A percentile compares a stretch with the other conserved stretches of the same genome.
Evolutionary conservation across 2,329 filamentous ascomycete genomes (phyloP).

Genomic region (Neopestalotiopsis sp.): DNA sequence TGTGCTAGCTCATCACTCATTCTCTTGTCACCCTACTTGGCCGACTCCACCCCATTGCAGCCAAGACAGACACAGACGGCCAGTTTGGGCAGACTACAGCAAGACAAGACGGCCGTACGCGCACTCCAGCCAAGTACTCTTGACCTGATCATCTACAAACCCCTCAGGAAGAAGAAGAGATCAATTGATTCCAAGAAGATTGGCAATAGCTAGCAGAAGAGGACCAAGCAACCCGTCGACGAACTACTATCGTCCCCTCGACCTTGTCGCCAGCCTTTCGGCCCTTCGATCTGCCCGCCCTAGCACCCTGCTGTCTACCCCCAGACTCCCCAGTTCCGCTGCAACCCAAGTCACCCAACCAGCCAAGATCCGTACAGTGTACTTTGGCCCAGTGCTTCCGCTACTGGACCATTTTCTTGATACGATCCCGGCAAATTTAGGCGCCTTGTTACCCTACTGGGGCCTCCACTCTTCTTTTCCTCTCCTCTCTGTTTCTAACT

Average conservation of each 20-base stretch:
- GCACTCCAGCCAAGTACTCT: background rate
- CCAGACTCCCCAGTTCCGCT: background rate
- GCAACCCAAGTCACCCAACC: background rate
- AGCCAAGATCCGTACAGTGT: background rate
- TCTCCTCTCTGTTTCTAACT: constrained; percentile 1
- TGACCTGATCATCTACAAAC: background rate
- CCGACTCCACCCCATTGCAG: constrained; percentile 14
- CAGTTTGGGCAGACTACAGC: background rate
- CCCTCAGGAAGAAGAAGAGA: background rate
- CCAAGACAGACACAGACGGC: constrained; percentile 3
- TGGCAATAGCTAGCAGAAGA: background rate
- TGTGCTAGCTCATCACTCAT: constrained; percentile 10
- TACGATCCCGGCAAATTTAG: constrained; percentile 13
- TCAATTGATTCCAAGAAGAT: background rate
- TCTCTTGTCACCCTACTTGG: background rate
- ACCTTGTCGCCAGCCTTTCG: background rate
- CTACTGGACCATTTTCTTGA: background rate
- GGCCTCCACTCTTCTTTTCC: background rate
- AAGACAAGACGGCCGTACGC: background rate
- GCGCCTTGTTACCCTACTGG: constrained; percentile 13
- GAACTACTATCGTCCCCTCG: background rate
- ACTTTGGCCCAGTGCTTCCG: constrained; percentile 1
- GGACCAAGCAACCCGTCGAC: too few species aligned
- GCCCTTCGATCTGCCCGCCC: background rate
- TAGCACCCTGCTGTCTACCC: background rate